phyloP scores from a whole-genome alignment of 1,284 basidiomycete species.

The Grifola frondosa region DNA sequence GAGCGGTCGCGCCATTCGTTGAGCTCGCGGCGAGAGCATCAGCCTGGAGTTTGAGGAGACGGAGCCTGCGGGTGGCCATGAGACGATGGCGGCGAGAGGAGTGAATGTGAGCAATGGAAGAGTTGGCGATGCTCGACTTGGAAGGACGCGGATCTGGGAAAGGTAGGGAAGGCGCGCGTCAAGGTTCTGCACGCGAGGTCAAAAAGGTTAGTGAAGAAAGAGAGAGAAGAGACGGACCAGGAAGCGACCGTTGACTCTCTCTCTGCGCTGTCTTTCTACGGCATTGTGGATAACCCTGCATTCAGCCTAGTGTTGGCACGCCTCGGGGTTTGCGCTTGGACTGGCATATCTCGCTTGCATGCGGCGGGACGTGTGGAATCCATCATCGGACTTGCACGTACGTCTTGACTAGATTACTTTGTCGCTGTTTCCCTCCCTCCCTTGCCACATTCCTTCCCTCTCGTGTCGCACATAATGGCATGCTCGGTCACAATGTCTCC shows the following conservation, averaged over 20 bases:
- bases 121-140: conserved; percentile 92
- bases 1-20: conserved; percentile 84
- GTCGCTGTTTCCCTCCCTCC: too few species aligned
- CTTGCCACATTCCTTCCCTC: too few species aligned
- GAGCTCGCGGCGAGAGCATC: conserved; percentile 78
- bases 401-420: too few species aligned
- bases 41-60: conserved; percentile 68
- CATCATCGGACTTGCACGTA: too few species aligned
- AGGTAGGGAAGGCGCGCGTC: conserved; percentile 86
- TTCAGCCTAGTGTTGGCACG: conserved; percentile 90
- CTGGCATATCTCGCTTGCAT: conserved; percentile 27
- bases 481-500: too few species aligned
- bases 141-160: conserved; percentile 84
- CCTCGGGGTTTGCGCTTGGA: conserved; percentile 71
- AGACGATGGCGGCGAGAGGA: conserved; percentile 76
- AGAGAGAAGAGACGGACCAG: conserved; percentile 43
- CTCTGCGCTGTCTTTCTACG: conserved; percentile 85
- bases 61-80: conserved; percentile 73
- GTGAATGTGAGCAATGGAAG: conserved; percentile 79
- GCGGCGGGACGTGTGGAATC: conserved; percentile 29
- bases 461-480: too few species aligned
- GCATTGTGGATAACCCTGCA: conserved; percentile 92
- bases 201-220: not conserved
- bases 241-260: conserved; percentile 88
- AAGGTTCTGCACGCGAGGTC: conserved; percentile 56